A percentile compares a stretch with the other conserved stretches of the same genome.
phyloP scores from a whole-genome alignment of 768 basidiomycete species.

The Psilocybe sp. region DNA sequence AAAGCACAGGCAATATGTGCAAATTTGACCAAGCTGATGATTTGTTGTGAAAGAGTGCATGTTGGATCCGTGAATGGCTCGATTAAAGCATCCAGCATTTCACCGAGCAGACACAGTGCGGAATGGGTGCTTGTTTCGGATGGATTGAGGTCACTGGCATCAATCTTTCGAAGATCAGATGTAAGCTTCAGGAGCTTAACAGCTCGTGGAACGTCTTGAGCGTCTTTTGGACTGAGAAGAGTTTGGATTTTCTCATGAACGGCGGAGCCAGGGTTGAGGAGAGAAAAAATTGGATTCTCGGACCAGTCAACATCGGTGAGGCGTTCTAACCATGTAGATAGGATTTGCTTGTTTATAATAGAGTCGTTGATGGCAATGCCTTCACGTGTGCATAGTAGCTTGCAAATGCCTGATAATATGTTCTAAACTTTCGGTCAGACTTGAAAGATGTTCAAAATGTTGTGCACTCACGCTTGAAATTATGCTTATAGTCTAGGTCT shows the following conservation, averaged over 20 bases:
- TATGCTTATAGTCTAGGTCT: slow-evolving; percentile 20
- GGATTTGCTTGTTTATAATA: slow-evolving; percentile 17
- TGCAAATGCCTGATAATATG: slow-evolving; percentile 19
- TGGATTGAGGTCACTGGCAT: slow-evolving; percentile 11
- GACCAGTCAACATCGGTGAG: slow-evolving; percentile 24
- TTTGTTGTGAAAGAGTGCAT: slow-evolving; percentile 23
- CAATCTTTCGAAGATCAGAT: slow-evolving; percentile 14
- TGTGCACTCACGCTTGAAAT: slow-evolving; percentile 13
- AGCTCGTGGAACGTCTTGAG: slow-evolving; percentile 30
- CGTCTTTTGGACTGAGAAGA: slow-evolving; percentile 26
- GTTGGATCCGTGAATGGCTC: slow-evolving; percentile 19
- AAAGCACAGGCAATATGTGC: slow-evolving; percentile 18
- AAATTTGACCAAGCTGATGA: slow-evolving; percentile 17
- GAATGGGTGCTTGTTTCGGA: slow-evolving; percentile 12
- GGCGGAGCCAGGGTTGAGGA: slow-evolving; percentile 8
- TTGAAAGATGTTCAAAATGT: neutral
- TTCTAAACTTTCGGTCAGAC: too few relatives aligned
- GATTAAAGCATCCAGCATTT: slow-evolving; percentile 21
- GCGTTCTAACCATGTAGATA: slow-evolving; percentile 14
- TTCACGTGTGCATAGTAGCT: slow-evolving; percentile 16
- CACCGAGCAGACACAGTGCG: slow-evolving; percentile 22
- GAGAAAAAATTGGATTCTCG: slow-evolving; percentile 9
- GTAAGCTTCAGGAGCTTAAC: slow-evolving; percentile 20
- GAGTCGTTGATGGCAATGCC: slow-evolving; percentile 14
- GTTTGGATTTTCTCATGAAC: slow-evolving; percentile 6